phyloP scores from a whole-genome alignment of 306 rosid species.

The Adenanthera pavonina region DNA sequence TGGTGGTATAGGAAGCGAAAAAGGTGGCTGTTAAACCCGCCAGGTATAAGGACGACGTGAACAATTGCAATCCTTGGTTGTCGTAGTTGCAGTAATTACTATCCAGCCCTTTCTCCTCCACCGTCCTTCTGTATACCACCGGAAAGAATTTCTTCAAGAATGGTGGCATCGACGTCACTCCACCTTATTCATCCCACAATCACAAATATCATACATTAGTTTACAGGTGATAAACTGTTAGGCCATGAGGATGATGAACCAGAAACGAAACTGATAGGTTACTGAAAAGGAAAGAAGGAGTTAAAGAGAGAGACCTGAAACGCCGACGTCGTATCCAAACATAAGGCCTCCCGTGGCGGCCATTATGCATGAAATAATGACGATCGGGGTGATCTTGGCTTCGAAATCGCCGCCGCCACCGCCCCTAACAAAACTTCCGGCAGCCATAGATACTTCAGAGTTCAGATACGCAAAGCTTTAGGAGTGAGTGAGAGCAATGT shows the following conservation, averaged over 20 bases:
- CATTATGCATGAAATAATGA: slow-evolving; percentile 83
- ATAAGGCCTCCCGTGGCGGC: slow-evolving; percentile 97
- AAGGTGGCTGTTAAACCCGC: background rate
- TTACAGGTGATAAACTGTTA: background rate
- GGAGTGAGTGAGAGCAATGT: background rate
- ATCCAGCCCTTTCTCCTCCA: slow-evolving; percentile 3
- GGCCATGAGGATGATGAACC: too few species aligned
- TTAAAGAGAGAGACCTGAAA: slow-evolving; percentile 60
- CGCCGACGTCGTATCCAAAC: slow-evolving; percentile 90
- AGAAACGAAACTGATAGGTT: background rate
- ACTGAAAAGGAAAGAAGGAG: background rate
- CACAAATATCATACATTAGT: background rate
- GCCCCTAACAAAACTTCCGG: slow-evolving; percentile 51
- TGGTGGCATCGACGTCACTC: slow-evolving; percentile 2
- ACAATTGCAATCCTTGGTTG: background rate
- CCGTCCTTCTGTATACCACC: slow-evolving; percentile 1
- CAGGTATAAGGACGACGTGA: slow-evolving; percentile 6
- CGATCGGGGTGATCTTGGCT: slow-evolving; percentile 90
- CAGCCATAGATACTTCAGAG: slow-evolving; percentile 54
- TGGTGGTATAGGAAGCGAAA: background rate
- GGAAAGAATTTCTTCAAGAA: slow-evolving; percentile 1
- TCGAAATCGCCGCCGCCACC: slow-evolving; percentile 56
- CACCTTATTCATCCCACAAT: background rate
- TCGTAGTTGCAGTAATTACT: slow-evolving; percentile 1
- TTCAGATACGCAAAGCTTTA: background rate